Percentiles rank a stretch among this genome's conserved stretches.
These are phyloP conservation scores for Claviceps pusilla DNA, from an alignment of 2,329 filamentous ascomycete species.

Conservation along the genomic window DNA sequence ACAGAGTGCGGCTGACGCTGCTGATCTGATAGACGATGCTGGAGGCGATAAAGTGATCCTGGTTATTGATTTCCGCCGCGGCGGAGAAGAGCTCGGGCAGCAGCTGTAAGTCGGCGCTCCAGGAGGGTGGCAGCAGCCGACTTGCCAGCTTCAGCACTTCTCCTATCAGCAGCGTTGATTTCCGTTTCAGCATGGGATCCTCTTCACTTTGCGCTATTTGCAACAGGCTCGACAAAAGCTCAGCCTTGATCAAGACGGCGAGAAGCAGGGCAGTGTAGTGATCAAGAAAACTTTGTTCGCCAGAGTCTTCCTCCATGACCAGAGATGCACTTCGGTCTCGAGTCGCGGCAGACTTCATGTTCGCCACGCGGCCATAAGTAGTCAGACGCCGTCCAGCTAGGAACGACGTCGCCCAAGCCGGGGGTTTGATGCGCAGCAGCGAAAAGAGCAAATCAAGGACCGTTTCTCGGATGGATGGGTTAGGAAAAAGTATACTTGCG, in stretches of 20 bases:
- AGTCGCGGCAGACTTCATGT: constrained; percentile 49
- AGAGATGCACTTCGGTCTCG: constrained; percentile 35
- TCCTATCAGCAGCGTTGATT: constrained; percentile 78
- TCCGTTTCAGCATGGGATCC: constrained; percentile 60
- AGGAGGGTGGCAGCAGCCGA: constrained; percentile 63
- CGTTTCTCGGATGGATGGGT: constrained; percentile 48
- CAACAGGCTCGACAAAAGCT: constrained; percentile 48
- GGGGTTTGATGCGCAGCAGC: constrained; percentile 74
- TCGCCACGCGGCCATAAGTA: constrained; percentile 88
- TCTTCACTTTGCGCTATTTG: constrained; percentile 54
- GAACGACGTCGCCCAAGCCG: constrained; percentile 85
- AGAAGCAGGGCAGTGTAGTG: constrained; percentile 87
- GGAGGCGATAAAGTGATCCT: constrained; percentile 65
- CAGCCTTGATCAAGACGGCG: constrained; percentile 70
- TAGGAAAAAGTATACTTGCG: constrained; percentile 45
- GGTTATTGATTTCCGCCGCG: constrained; percentile 55
- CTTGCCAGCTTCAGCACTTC: constrained; percentile 84
- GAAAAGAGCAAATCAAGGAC: constrained; percentile 77
- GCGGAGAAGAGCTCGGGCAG: constrained; percentile 72
- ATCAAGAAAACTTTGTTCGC: constrained; percentile 73
- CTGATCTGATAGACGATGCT: constrained; percentile 96
- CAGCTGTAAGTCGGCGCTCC: constrained; percentile 74
- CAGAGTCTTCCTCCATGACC: constrained; percentile 49
- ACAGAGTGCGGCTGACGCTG: constrained; percentile 85
- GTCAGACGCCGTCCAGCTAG: constrained; percentile 83